A percentile compares a stretch with the other conserved stretches of the same genome.
These are phyloP conservation scores for Blastobotrys aristatus DNA, from an alignment of 1,139 yeast genomes.

Conservation along the genomic window DNA sequence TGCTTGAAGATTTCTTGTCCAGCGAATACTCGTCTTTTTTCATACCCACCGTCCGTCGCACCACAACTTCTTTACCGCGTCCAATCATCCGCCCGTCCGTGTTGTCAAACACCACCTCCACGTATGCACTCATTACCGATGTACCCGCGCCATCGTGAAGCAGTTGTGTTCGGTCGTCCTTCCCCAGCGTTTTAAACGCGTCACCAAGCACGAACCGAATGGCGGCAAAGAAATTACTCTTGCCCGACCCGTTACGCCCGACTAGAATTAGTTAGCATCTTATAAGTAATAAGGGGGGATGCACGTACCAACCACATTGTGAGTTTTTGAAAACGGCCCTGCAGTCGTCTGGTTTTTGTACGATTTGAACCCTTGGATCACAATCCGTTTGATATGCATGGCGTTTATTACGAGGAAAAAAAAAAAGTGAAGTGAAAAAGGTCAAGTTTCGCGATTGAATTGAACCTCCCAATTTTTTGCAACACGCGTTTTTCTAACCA, in stretches of 20 bases:
- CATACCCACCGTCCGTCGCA: conserved; percentile 85
- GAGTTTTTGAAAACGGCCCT: conserved; percentile 71
- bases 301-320: conserved; percentile 63
- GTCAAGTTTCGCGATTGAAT: neutral
- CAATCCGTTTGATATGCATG: conserved; percentile 38
- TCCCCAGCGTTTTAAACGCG: conserved; percentile 79
- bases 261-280: conserved; percentile 31
- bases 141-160: conserved; percentile 76
- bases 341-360: conserved; percentile 79
- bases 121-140: conserved; percentile 88
- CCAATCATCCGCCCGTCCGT: conserved; percentile 70
- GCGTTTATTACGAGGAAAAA: neutral
- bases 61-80: conserved; percentile 57
- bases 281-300: neutral
- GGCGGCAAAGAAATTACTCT: conserved; percentile 93
- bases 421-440: neutral
- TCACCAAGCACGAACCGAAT: conserved; percentile 89
- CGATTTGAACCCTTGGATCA: conserved; percentile 91
- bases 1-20: conserved; percentile 72
- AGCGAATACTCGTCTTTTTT: conserved; percentile 82
- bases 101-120: conserved; percentile 84
- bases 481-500: neutral
- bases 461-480: neutral
- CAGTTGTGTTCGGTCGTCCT: conserved; percentile 84
- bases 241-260: conserved; percentile 96